Percentiles rank a stretch among this genome's conserved stretches.
Evolutionary conservation across 169 alveolate species (phyloP).

Genomic region (Theileria luwenshuni): DNA sequence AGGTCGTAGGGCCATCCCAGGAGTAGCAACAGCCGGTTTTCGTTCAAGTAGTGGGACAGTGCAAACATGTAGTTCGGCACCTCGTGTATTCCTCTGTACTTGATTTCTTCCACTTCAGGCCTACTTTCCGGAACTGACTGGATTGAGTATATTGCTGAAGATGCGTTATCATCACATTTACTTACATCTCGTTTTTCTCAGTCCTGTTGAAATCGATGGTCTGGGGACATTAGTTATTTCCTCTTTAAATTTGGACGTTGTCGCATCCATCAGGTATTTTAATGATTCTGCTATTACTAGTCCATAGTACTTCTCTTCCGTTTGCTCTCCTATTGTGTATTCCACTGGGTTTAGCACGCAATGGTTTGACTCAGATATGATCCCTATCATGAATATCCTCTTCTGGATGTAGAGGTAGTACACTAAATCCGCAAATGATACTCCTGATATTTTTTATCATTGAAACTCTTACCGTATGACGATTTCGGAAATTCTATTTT

Average conservation of each 20-base stretch:
- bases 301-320: slow-evolving; percentile 52
- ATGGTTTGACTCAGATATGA: slow-evolving; percentile 62
- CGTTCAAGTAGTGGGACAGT: background rate
- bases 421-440: slow-evolving; percentile 65
- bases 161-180: background rate
- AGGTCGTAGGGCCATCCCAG: slow-evolving; percentile 78
- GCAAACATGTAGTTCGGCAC: slow-evolving; percentile 43
- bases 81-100: slow-evolving; percentile 32
- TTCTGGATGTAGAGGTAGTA: slow-evolving; percentile 67
- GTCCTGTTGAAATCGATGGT: background rate
- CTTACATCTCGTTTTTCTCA: slow-evolving; percentile 1
- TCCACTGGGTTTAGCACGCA: slow-evolving; percentile 72
- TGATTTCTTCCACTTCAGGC: slow-evolving; percentile 1
- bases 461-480: slow-evolving; percentile 28
- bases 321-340: slow-evolving; percentile 72
- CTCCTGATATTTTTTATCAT: slow-evolving; percentile 16
- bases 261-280: slow-evolving; percentile 61
- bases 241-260: slow-evolving; percentile 53
- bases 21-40: slow-evolving; percentile 59
- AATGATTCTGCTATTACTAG: slow-evolving; percentile 72
- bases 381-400: slow-evolving; percentile 74
- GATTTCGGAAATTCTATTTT: slow-evolving; percentile 45
- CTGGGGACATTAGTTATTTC: background rate
- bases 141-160: slow-evolving; percentile 14
- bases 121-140: background rate